Conservation (phyloP, 805 yeast genomes). For the Hemisphaericaspora nanyangensis region DNA sequence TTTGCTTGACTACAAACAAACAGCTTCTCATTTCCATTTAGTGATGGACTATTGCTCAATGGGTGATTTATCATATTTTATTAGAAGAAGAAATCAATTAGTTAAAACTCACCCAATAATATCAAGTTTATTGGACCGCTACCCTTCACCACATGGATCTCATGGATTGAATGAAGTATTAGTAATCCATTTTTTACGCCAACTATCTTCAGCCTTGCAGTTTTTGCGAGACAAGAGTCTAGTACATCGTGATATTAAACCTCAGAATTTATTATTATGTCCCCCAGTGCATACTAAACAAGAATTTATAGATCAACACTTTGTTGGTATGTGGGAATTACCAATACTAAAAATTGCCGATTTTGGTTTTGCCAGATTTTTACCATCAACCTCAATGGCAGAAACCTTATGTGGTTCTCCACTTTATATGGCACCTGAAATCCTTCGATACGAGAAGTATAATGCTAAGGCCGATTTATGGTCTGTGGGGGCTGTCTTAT, state of each 20-base stretch:
- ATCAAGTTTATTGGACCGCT: constrained; percentile 68
- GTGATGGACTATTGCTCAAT: constrained; percentile 96
- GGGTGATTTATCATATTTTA: constrained; percentile 89
- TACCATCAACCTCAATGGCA: constrained; percentile 91
- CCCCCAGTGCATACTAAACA: constrained; percentile 72
- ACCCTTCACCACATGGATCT: constrained; percentile 75
- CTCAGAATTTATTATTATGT: constrained; percentile 79
- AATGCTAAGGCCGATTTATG: constrained; percentile 96
- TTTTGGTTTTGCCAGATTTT: constrained; percentile 93
- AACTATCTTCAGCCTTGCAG: constrained; percentile 76
- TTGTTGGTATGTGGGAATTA: constrained; percentile 79
- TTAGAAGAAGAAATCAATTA: constrained; percentile 70
- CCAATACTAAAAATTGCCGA: constrained; percentile 94
- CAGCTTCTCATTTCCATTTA: constrained; percentile 74
- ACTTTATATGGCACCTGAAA: constrained; percentile 98
- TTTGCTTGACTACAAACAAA: constrained; percentile 76
- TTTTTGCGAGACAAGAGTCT: constrained; percentile 79
- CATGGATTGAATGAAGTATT: constrained; percentile 78
- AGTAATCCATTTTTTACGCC: constrained; percentile 82
- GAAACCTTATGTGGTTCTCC: constrained; percentile 98
- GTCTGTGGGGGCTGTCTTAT: constrained; percentile 96
- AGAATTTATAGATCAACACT: constrained; percentile 55
- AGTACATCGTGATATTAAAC: constrained; percentile 94
- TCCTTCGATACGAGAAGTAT: constrained; percentile 87
- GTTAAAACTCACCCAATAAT: constrained; percentile 74